A percentile compares a stretch with the other conserved stretches of the same genome.
Conservation (phyloP, 2,329 filamentous ascomycete genomes). For the Ascocoryne sarcoides region DNA sequence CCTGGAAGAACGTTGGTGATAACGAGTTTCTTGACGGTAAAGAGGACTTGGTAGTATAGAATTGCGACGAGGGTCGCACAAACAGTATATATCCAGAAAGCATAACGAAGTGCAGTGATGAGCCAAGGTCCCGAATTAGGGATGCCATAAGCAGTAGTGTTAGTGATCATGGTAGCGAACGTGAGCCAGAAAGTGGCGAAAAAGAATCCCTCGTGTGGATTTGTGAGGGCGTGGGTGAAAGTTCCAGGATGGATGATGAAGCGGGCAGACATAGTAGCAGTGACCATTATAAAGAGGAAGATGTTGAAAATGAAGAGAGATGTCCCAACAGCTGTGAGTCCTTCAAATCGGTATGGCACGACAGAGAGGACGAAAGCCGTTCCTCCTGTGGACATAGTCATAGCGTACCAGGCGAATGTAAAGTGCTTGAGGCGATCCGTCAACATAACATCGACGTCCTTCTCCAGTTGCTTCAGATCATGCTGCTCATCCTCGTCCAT, state of each 20-base stretch:
- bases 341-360: slow-evolving; percentile 55
- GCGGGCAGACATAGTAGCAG: slow-evolving; percentile 44
- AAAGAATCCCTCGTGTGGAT: slow-evolving; percentile 62
- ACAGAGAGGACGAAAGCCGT: slow-evolving; percentile 55
- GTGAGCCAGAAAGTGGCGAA: slow-evolving; percentile 64
- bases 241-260: slow-evolving; percentile 52
- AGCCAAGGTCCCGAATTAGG: slow-evolving; percentile 45
- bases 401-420: slow-evolving; percentile 52
- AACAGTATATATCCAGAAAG: slow-evolving; percentile 62
- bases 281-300: slow-evolving; percentile 51
- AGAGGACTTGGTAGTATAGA: slow-evolving; percentile 59
- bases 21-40: slow-evolving; percentile 41
- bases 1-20: slow-evolving; percentile 64
- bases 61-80: slow-evolving; percentile 52
- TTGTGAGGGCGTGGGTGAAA: slow-evolving; percentile 47
- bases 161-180: slow-evolving; percentile 58
- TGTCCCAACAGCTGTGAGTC: slow-evolving; percentile 54
- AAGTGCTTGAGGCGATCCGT: slow-evolving; percentile 19
- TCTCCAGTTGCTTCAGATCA: neutral
- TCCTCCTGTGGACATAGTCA: slow-evolving; percentile 68
- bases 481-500: slow-evolving; percentile 8
- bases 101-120: slow-evolving; percentile 47
- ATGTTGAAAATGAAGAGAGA: slow-evolving; percentile 64
- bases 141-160: slow-evolving; percentile 57
- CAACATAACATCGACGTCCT: slow-evolving; percentile 3